A percentile compares a stretch with the other conserved stretches of the same genome.
Evolutionary conservation across 805 yeast species (phyloP).

Genomic region (Torulaspora gathmanii): DNA sequence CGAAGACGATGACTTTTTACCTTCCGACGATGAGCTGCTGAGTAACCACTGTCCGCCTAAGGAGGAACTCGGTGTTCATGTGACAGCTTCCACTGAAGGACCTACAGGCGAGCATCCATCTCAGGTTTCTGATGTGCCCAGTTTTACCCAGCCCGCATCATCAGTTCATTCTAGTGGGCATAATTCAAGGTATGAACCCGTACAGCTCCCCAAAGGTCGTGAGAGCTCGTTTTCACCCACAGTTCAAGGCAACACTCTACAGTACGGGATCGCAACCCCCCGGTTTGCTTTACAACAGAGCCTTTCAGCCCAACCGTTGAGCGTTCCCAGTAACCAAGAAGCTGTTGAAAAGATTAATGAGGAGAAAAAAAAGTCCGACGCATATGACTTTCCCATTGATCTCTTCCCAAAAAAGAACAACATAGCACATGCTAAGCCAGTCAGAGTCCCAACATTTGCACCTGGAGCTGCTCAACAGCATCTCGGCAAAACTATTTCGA

Average conservation of each 20-base stretch:
- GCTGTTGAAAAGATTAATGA: slow-evolving; percentile 37
- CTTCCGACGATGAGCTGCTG: slow-evolving; percentile 28
- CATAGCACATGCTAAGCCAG: slow-evolving; percentile 40
- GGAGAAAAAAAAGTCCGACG: slow-evolving; percentile 63
- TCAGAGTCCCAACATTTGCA: slow-evolving; percentile 25
- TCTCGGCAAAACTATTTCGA: background rate
- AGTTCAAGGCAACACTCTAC: background rate
- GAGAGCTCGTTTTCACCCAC: background rate
- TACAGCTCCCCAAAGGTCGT: background rate
- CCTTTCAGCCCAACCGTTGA: slow-evolving; percentile 1
- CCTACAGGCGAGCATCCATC: background rate
- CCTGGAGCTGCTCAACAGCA: slow-evolving; percentile 7
- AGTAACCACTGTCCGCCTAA: background rate
- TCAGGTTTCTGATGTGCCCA: background rate
- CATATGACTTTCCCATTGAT: slow-evolving; percentile 67
- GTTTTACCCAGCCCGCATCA: background rate
- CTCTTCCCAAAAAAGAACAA: slow-evolving; percentile 41
- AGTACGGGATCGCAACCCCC: slow-evolving; percentile 19
- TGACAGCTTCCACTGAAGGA: background rate
- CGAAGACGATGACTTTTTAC: slow-evolving; percentile 28
- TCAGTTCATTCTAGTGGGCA: background rate
- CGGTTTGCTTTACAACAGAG: slow-evolving; percentile 11
- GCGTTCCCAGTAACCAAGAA: slow-evolving; percentile 13
- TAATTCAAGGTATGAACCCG: slow-evolving; percentile 1
- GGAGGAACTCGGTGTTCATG: background rate